Evolutionary conservation across 345 rosid genomes (phyloP), one percentile per base, ranked within the genome.

Genomic region (Boechera retrofracta): DNA sequence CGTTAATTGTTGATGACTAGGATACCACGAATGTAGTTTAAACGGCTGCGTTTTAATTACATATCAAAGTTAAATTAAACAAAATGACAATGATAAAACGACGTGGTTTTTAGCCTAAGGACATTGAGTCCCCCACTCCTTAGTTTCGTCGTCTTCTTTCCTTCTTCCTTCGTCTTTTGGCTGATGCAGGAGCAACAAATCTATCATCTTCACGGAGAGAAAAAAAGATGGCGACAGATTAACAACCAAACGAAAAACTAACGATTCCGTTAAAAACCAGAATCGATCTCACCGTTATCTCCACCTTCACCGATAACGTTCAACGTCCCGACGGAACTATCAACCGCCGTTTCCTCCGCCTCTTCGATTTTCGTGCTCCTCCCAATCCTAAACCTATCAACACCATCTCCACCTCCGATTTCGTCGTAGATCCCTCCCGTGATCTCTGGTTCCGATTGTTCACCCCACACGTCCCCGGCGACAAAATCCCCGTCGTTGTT

Each of bases 381-480:
- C 75, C 90, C 10, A 85, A 76, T 42, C 87, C 92, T 8, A 79
- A 59, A 4, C 88, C 96, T 15, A 4, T 69, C 76, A 66, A 78
- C 64, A 63, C 80, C 69, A 87, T 93, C 74, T 56, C 80, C 11
- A 73, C 92, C 82, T 76, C 88, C 71, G 94, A 93, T 69, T 67
- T 76, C 86, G 57, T 75, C 52, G 82, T 93, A 0, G 95, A 89
- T 63, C 80, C 83, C 21, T 10, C 83, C 60, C 93, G 98, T 36
- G 65, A 80, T 32, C 89, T 93, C 78, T 93, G 93, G 97, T 88
- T 88, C 83, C 98, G 93, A 10, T 48, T 91, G 59, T 93, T 69
- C 80, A 55, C 83, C 4, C 97, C 81, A 0, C 41, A 77, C 49
- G 11, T 75, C 63, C 11, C 82, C 70, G 52, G 67, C 7, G 71